A percentile compares a stretch with the other conserved stretches of the same genome.
Evolutionary conservation across 2,329 filamentous ascomycete species (phyloP).

Genomic region (Colletotrichum sojae): DNA sequence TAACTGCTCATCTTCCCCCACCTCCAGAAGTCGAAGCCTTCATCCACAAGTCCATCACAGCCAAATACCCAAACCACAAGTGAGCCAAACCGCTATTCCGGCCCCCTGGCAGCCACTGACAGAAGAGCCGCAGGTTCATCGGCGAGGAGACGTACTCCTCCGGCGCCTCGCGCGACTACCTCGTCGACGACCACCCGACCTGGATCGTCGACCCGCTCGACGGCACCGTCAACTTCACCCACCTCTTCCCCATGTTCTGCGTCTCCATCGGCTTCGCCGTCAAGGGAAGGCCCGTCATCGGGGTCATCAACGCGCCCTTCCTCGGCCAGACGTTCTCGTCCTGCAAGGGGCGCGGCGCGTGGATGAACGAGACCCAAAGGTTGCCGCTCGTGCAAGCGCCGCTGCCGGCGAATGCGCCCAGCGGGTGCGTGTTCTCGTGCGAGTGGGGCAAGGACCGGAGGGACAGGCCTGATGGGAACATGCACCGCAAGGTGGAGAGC

Average conservation of each 20-base stretch:
- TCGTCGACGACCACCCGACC: constrained; percentile 74
- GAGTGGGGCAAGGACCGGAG: constrained; percentile 86
- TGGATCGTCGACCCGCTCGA: constrained; percentile 86
- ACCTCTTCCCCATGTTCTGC: constrained; percentile 86
- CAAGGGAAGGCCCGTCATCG: constrained; percentile 72
- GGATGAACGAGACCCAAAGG: constrained; percentile 74
- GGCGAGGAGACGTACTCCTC: constrained; percentile 84
- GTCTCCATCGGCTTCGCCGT: constrained; percentile 81
- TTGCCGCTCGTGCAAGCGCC: constrained; percentile 76
- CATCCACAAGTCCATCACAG: constrained; percentile 71
- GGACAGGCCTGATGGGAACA: constrained; percentile 76
- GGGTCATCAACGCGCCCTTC: constrained; percentile 81
- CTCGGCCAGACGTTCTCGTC: constrained; percentile 79
- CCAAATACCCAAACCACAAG: constrained; percentile 76
- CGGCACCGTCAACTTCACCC: constrained; percentile 86
- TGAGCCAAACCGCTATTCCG: no score
- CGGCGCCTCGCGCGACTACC: constrained; percentile 76
- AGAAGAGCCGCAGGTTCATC: constrained; percentile 70
- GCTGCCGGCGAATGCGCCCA: constrained; percentile 74
- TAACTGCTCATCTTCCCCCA: neutral
- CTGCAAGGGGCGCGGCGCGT: constrained; percentile 76
- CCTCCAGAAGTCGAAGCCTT: constrained; percentile 78
- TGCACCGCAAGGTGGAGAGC: constrained; percentile 80
- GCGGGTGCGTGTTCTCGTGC: constrained; percentile 79
- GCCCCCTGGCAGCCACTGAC: no score